Base-by-base conservation (phyloP, 352 stramenopile genomes). In the Globisporangium recalcitrans region DNA sequence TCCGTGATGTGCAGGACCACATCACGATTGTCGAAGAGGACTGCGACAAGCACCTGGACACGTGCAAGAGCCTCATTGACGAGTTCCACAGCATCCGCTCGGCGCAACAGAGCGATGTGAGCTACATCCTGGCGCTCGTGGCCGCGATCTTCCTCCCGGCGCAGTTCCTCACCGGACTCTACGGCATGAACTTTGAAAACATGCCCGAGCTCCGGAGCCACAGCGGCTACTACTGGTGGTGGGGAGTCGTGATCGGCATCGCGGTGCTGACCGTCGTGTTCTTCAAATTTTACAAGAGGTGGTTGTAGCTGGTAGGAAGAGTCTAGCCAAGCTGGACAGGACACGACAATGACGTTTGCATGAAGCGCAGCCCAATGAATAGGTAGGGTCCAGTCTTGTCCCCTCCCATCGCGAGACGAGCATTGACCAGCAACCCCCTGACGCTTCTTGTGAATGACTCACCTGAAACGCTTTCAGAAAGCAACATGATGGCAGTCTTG, bases 171-270 rank as follows among this genome's bases (percentile, higher is more conserved):
- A 93, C 87, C n/a, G 82, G 82, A 19, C 62, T 96, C 9, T 95
- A 95, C 58, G 87, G 87, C 47, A 96, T 96, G 87, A 96, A 96
- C 73, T 96, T 95, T 60, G 74, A 78, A 29, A 75, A 88, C 58
- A 96, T 96, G 86, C 86, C 87, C 3, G 87, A 95, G 64, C 72
- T 96, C 29, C 53, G 80, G n/a, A 77, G 77, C 62, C 61, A 86
- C 54, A 68, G 91, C 48, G 87, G 85, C 40, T 96, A 96, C 65
- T 75, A 80, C 54, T 68, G 90, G 24, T 96, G 86, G 80, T 96
- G 87, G 87, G 68, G 66, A 6, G 72, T 78, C 21, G 73, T 88
- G 42, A 36, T 86, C n/a, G 49, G 58, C 4, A 76, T 94, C 27
- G 75, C 73, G 4, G 60, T 71, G 1, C 40, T 62, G 19, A 87